Conservation (phyloP, 345 rosid genomes). For the Gossypium anomalum region DNA sequence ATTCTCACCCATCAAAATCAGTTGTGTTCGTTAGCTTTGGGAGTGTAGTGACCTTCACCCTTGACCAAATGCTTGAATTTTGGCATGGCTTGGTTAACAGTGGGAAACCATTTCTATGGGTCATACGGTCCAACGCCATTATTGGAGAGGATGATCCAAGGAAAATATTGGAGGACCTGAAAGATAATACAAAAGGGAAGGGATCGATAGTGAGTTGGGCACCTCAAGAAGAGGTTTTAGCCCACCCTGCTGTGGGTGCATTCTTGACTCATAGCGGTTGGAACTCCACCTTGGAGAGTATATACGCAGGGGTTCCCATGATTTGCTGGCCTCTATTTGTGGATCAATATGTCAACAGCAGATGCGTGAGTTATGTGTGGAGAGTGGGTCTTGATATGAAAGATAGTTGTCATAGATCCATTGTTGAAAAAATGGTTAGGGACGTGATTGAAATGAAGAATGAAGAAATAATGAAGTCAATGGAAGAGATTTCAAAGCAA, state of each 20-base stretch:
- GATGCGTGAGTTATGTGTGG: constrained; percentile 41
- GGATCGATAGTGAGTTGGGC: constrained; percentile 34
- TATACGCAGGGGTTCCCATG: constrained; percentile 38
- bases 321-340: constrained; percentile 43
- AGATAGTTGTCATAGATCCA: constrained; percentile 36
- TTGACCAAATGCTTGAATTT: constrained; percentile 35
- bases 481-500: constrained; percentile 21
- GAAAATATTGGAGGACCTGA: constrained; percentile 15
- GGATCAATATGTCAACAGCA: constrained; percentile 42
- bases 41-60: constrained; percentile 18
- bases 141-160: not conserved
- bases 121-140: constrained; percentile 25
- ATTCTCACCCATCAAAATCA: constrained; percentile 30
- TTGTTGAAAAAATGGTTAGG: constrained; percentile 41
- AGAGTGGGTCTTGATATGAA: constrained; percentile 45
- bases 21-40: constrained; percentile 52
- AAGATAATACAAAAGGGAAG: constrained; percentile 10
- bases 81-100: constrained; percentile 33
- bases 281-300: constrained; percentile 54
- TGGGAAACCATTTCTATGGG: constrained; percentile 40
- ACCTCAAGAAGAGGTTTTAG: constrained; percentile 44
- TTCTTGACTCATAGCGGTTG: constrained; percentile 46
- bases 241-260: constrained; percentile 36
- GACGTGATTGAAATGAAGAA: constrained; percentile 40
- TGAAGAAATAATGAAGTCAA: constrained; percentile 27